phyloP scores from a whole-genome alignment of 495 filamentous ascomycete genomes.

The Chaetomium cochliodes region DNA sequence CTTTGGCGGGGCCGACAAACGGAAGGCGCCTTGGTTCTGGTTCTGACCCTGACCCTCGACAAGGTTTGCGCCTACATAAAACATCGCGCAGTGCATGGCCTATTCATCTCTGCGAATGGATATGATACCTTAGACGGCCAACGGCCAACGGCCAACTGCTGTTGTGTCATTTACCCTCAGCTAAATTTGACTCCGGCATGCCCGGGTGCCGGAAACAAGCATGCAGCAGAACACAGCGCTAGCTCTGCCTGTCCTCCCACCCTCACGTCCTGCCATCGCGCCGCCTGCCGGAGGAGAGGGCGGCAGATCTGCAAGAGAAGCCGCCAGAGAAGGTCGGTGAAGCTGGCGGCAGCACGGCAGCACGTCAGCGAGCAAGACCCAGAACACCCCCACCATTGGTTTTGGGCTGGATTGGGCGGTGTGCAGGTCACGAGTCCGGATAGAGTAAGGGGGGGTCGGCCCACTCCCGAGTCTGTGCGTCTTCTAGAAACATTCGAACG shows the following conservation, averaged over 20 bases:
- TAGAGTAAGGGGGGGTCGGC: conserved; percentile 9
- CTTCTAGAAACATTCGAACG: conserved; percentile 43
- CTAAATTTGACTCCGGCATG: not conserved
- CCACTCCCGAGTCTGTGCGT: conserved; percentile 32
- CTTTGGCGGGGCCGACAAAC: too few relatives aligned
- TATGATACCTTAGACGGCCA: too few relatives aligned
- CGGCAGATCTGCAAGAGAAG: conserved; percentile 36
- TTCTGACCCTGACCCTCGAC: too few relatives aligned
- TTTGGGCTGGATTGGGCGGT: conserved; percentile 6
- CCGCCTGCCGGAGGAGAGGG: conserved; percentile 18
- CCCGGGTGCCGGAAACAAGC: not conserved
- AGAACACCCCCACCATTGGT: not conserved
- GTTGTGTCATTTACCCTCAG: too few relatives aligned
- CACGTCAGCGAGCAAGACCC: conserved; percentile 25
- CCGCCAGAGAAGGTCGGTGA: conserved; percentile 26
- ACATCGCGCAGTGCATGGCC: too few relatives aligned
- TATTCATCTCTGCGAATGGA: too few relatives aligned
- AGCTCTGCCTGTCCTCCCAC: not conserved
- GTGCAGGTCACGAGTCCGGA: conserved; percentile 2
- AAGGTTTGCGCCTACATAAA: too few relatives aligned
- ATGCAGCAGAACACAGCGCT: not conserved
- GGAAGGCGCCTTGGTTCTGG: too few relatives aligned
- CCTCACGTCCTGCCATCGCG: conserved; percentile 1
- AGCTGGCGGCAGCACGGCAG: conserved; percentile 30
- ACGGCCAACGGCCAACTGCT: not conserved